Percentiles rank a stretch among this genome's conserved stretches.
Conservation (phyloP, 352 stramenopile species). For the Globisporangium solare region DNA sequence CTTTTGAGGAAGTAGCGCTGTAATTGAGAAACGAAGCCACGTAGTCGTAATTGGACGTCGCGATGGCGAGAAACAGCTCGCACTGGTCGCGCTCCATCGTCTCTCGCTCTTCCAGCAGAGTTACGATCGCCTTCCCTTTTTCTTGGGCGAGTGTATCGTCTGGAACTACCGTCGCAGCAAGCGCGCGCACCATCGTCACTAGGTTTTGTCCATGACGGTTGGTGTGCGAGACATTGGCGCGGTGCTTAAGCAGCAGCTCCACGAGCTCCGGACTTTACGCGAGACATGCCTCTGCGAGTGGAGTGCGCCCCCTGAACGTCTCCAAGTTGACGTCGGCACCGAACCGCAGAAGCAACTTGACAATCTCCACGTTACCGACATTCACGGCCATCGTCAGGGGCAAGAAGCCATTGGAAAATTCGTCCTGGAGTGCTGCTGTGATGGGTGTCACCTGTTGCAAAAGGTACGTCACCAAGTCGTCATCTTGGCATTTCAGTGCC, state of each 20-base stretch:
- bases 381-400: slow-evolving; percentile 47
- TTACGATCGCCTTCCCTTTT: slow-evolving; percentile 32
- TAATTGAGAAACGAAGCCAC: slow-evolving; percentile 40
- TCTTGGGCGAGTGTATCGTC: neutral
- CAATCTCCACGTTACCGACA: slow-evolving; percentile 36
- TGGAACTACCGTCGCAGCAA: slow-evolving; percentile 11
- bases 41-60: slow-evolving; percentile 65
- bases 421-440: slow-evolving; percentile 30
- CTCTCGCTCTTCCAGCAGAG: slow-evolving; percentile 36
- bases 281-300: slow-evolving; percentile 58
- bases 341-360: slow-evolving; percentile 52
- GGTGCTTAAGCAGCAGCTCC: slow-evolving; percentile 50
- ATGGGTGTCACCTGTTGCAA: slow-evolving; percentile 34
- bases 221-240: slow-evolving; percentile 50
- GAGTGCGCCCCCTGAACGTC: slow-evolving; percentile 55
- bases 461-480: slow-evolving; percentile 63
- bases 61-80: slow-evolving; percentile 61
- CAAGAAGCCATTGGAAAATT: slow-evolving; percentile 68
- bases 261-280: slow-evolving; percentile 45
- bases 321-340: slow-evolving; percentile 72
- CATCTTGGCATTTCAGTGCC: slow-evolving; percentile 54
- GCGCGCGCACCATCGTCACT: slow-evolving; percentile 33
- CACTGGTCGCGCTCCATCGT: slow-evolving; percentile 47
- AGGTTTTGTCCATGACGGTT: slow-evolving; percentile 59
- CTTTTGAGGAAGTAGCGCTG: slow-evolving; percentile 6